Evolutionary conservation across 2,329 filamentous ascomycete genomes (phyloP).

Genomic region (Cadophora malorum): DNA sequence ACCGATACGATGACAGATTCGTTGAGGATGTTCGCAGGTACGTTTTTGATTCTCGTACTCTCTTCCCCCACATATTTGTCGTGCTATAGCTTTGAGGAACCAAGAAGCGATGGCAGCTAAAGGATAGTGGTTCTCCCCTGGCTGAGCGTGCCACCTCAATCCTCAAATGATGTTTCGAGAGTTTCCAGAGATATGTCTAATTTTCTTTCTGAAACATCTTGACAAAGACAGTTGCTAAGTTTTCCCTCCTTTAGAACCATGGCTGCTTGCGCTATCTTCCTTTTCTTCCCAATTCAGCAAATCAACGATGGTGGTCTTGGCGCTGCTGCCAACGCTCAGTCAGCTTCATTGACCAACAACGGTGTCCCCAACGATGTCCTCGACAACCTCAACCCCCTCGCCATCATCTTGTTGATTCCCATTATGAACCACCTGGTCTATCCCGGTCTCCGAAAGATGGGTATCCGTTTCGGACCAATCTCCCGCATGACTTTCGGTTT

Average conservation of each 20-base stretch:
- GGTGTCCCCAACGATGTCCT: constrained; percentile 81
- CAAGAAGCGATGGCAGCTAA: no score
- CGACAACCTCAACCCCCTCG: constrained; percentile 76
- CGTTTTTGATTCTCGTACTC: no score
- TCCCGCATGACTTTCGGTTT: constrained; percentile 77
- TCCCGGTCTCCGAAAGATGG: constrained; percentile 66
- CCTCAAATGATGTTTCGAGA: no score
- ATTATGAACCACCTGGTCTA: constrained; percentile 72
- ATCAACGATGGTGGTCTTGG: constrained; percentile 39
- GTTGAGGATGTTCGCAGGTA: constrained; percentile 59
- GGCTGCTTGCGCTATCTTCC: constrained; percentile 72
- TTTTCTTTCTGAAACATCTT: no score
- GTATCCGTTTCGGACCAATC: constrained; percentile 74
- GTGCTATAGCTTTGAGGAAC: no score
- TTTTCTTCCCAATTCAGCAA: constrained; percentile 55
- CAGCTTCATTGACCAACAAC: constrained; percentile 67
- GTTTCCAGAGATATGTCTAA: no score
- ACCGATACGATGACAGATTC: constrained; percentile 75
- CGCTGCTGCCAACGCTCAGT: constrained; percentile 54
- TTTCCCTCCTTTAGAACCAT: constrained; percentile 58
- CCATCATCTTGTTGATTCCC: constrained; percentile 76
- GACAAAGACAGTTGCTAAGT: no score
- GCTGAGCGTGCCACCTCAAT: no score
- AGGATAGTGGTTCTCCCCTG: no score
- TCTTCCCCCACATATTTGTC: no score